A percentile compares a stretch with the other conserved stretches of the same genome.
Evolutionary conservation across 2,329 filamentous ascomycete genomes (phyloP).

Genomic region (Xylaria sp.): DNA sequence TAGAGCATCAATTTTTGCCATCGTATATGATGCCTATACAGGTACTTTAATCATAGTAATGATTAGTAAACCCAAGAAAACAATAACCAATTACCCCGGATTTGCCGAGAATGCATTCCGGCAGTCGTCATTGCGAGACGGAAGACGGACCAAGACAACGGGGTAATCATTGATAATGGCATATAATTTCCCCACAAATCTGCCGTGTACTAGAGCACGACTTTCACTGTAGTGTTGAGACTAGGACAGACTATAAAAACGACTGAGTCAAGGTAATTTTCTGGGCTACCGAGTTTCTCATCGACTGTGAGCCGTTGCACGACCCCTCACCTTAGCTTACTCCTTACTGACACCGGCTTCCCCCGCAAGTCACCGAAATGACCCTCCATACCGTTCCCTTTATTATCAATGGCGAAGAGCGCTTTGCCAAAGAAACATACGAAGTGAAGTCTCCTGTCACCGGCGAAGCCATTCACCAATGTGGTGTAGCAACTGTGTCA

Average conservation of each 20-base stretch:
- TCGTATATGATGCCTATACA: background rate
- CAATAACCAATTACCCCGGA: background rate
- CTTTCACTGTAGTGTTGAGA: background rate
- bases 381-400: slow-evolving; percentile 53
- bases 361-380: slow-evolving; percentile 36
- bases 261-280: background rate
- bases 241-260: background rate
- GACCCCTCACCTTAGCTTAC: slow-evolving; percentile 6
- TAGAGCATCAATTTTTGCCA: background rate
- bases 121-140: background rate
- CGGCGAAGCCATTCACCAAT: slow-evolving; percentile 63
- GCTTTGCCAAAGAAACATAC: slow-evolving; percentile 60
- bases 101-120: background rate
- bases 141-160: background rate
- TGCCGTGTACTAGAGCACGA: background rate
- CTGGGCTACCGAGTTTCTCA: background rate
- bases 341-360: background rate
- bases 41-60: background rate
- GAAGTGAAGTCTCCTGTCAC: slow-evolving; percentile 66
- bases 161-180: too few species aligned
- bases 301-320: background rate
- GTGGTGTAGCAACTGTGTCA: slow-evolving; percentile 63
- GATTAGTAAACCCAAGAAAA: background rate
- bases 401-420: slow-evolving; percentile 58
- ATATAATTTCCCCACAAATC: slow-evolving; percentile 1